Conservation (phyloP, 1,139 yeast genomes). For the Hyphopichia fennica region DNA sequence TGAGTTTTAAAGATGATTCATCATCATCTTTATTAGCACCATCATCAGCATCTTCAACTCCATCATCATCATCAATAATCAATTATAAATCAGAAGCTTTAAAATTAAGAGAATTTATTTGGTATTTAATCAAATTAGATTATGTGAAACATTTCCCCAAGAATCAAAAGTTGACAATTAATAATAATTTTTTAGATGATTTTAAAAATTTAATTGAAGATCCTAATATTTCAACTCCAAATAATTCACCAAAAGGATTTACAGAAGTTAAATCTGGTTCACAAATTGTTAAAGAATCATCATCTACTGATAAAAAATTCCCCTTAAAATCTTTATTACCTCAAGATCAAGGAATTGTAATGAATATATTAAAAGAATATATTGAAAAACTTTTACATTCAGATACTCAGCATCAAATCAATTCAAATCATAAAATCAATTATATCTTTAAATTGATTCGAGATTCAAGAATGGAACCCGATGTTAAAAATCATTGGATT, state of each 20-base stretch:
- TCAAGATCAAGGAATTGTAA: slow-evolving; percentile 24
- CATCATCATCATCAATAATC: slow-evolving; percentile 1
- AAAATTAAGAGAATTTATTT: slow-evolving; percentile 29
- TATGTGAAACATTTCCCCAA: slow-evolving; percentile 20
- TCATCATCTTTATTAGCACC: background rate
- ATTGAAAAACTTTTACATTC: slow-evolving; percentile 21
- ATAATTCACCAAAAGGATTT: background rate
- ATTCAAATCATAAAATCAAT: slow-evolving; percentile 15
- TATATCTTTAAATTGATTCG: slow-evolving; percentile 22
- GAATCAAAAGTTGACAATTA: background rate
- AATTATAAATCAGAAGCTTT: slow-evolving; percentile 23
- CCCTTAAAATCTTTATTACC: slow-evolving; percentile 21
- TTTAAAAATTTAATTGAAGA: slow-evolving; percentile 4
- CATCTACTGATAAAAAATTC: background rate
- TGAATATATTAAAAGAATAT: slow-evolving; percentile 19
- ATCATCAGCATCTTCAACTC: slow-evolving; percentile 1
- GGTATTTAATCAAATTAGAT: slow-evolving; percentile 33
- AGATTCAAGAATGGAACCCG: slow-evolving; percentile 21
- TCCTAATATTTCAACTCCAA: background rate
- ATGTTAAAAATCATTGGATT: slow-evolving; percentile 21
- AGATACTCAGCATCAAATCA: too few relatives aligned
- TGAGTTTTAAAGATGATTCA: slow-evolving; percentile 6
- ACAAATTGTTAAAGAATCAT: background rate
- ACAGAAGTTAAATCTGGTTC: too few relatives aligned
- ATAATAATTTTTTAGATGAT: background rate